Evolutionary conservation across 2,329 filamentous ascomycete genomes (phyloP).

Genomic region (Sclerotinia glacialis): DNA sequence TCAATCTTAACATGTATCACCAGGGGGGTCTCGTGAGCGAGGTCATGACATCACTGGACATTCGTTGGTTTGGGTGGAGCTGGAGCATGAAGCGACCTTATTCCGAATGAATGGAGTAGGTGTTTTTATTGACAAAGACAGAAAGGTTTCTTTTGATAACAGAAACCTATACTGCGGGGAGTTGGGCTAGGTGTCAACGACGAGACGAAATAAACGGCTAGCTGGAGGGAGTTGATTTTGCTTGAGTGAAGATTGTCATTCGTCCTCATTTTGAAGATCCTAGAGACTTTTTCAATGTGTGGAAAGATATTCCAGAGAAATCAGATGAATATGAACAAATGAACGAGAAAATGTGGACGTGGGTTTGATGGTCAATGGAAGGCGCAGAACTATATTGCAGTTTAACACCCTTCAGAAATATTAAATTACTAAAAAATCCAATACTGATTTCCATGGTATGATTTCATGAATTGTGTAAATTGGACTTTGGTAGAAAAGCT

Average conservation of each 20-base stretch:
- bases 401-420: neutral
- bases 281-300: neutral
- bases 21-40: constrained; percentile 28
- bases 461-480: neutral
- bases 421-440: constrained; percentile 1
- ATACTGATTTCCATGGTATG: neutral
- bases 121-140: constrained; percentile 1
- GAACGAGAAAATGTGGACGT: constrained; percentile 1
- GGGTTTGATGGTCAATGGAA: constrained; percentile 8
- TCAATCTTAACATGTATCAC: constrained; percentile 34
- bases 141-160: constrained; percentile 6
- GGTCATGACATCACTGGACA: constrained; percentile 23
- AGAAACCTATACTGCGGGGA: constrained; percentile 6
- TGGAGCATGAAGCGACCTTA: constrained; percentile 8
- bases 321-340: neutral
- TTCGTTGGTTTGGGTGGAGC: constrained; percentile 22
- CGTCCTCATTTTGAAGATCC: neutral
- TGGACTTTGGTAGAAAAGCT: neutral
- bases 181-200: constrained; percentile 7
- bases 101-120: neutral
- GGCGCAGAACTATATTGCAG: neutral
- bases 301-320: neutral
- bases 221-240: neutral
- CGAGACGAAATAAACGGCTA: constrained; percentile 16
- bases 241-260: constrained; percentile 5